phyloP scores from a whole-genome alignment of 2,329 filamentous ascomycete species.

The Coniochaeta sp. region DNA sequence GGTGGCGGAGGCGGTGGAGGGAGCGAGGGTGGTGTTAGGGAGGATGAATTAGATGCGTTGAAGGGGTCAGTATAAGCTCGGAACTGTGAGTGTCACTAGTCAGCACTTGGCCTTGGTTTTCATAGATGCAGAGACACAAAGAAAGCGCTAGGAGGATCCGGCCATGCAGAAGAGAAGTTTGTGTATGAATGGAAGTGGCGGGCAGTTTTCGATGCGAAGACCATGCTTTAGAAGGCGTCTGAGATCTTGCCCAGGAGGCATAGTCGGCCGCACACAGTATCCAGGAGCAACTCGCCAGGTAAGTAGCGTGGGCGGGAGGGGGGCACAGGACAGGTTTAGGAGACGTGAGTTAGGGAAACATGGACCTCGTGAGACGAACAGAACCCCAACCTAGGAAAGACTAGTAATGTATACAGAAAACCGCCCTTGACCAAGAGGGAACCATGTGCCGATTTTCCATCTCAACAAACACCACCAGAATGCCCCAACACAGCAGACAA shows the following conservation, averaged over 20 bases:
- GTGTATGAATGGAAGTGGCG: background rate
- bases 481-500: background rate
- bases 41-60: constrained; percentile 34
- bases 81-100: constrained; percentile 32
- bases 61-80: constrained; percentile 50
- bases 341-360: background rate
- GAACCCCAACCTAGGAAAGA: background rate
- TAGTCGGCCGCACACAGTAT: background rate
- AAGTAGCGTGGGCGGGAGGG: background rate
- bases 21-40: constrained; percentile 49
- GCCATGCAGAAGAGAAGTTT: background rate
- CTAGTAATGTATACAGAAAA: background rate
- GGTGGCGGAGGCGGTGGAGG: constrained; percentile 58
- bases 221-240: background rate
- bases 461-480: background rate
- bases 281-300: background rate
- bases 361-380: background rate
- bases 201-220: background rate
- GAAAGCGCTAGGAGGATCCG: background rate
- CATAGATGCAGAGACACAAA: background rate
- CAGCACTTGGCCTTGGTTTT: background rate
- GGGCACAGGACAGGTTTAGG: background rate
- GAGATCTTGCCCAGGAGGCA: background rate
- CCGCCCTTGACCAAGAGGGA: background rate
- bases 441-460: background rate